Evolutionary conservation across 2,329 filamentous ascomycete genomes (phyloP).

Genomic region (Botrytis cinerea): DNA sequence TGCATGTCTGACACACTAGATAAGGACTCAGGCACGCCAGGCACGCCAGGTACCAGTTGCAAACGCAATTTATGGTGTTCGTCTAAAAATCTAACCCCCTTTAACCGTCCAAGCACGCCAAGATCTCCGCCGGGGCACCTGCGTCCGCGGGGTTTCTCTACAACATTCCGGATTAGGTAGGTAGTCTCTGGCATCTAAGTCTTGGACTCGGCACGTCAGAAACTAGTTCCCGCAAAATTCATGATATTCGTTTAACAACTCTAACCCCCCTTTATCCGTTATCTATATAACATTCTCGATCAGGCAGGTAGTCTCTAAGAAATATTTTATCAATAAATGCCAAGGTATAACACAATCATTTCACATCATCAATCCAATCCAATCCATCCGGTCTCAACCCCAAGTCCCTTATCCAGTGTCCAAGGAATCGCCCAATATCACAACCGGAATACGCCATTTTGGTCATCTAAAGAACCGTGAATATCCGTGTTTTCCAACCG

Average conservation of each 20-base stretch:
- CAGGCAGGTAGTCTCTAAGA: neutral
- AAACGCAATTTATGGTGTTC: neutral
- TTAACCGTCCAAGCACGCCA: neutral
- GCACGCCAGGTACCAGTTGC: neutral
- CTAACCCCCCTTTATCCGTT: neutral
- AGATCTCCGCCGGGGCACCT: neutral
- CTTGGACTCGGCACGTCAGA: neutral
- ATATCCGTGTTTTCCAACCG: neutral
- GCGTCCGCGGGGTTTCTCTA: neutral
- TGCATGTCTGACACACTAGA: neutral
- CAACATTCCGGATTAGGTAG: neutral
- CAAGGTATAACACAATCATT: constrained; percentile 6
- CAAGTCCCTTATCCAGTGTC: neutral
- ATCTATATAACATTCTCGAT: neutral
- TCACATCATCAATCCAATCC: neutral
- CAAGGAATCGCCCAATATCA: neutral
- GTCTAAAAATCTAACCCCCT: neutral
- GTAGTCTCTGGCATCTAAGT: neutral
- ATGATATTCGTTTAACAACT: neutral
- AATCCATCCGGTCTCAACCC: neutral
- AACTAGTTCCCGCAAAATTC: neutral
- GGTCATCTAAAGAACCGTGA: neutral
- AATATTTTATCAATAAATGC: neutral
- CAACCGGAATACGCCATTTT: neutral
- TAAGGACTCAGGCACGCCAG: constrained; percentile 1